Base-by-base conservation (phyloP, 208 protist genomes). In the Leishmania major region DNA sequence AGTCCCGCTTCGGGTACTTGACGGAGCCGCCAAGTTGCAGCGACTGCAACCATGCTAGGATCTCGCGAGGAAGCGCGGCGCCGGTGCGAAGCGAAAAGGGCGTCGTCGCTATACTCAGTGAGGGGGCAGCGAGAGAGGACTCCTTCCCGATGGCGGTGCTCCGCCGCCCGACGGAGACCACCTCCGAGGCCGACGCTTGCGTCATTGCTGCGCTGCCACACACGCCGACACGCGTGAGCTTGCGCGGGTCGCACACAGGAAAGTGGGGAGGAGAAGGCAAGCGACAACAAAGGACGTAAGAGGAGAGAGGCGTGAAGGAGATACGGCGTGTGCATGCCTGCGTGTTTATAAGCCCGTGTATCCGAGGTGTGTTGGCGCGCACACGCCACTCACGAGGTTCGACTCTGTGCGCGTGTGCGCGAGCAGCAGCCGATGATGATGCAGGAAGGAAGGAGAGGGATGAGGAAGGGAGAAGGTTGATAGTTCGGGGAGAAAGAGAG, bases 31-130 rank as follows among this genome's bases (percentile, higher is more conserved):
- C 88, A 15, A 99, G 90, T 28, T 95, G 87, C 69, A 99, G 87
- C n/a, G 90, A 89, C 77, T 98, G 96, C 67, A 99, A 67, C 97
- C 98, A 99, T 35, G 89, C 82, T 13, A 99, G 55, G 0, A 99
- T 80, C 73, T 98, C 97, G 4, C 98, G 95, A 8, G 96, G 91
- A 4, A 99, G 57, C 6, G 84, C 72, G 47, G 25, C 71, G 25
- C 84, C 89, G 6, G 82, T 35, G 19, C 77, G 82, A 6, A 49
- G 45, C 55, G 66, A 37, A 7, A 59, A 59, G 17, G 67, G 37
- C 75, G 28, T 37, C 81, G 62, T 7, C 49, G 55, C 43, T 37
- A 28, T 47, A 64, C n/a, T n/a, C 15, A 31, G 22, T 13, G 45
- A 55, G 43, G 70, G 51, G 40, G 70, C 35, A 31, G 10, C 43